Evolutionary conservation across 1,139 yeast genomes (phyloP).

Genomic region (Yamadazyma dendronema): DNA sequence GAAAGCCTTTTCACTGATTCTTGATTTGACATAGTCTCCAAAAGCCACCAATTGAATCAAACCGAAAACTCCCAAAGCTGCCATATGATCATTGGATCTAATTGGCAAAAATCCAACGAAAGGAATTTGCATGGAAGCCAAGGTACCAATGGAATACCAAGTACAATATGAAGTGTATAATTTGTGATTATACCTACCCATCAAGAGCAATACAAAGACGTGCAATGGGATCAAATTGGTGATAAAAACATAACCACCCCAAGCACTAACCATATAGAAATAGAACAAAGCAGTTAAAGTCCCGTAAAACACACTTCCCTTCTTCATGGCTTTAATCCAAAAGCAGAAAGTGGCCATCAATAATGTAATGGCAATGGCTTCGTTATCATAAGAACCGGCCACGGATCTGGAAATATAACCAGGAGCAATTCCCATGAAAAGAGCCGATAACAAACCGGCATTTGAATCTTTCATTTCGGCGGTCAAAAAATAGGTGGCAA

Average conservation of each 20-base stretch:
- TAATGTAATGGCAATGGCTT: conserved; percentile 96
- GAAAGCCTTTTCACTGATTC: conserved; percentile 74
- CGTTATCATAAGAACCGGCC: conserved; percentile 98
- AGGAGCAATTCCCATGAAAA: conserved; percentile 96
- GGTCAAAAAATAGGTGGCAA: conserved; percentile 87
- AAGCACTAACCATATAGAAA: conserved; percentile 99
- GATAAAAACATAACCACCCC: conserved; percentile 99
- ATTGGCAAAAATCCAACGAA: conserved; percentile 97
- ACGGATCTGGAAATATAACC: conserved; percentile 98
- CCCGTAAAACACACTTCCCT: conserved; percentile 86
- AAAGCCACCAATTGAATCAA: conserved; percentile 86
- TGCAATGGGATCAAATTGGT: conserved; percentile 97
- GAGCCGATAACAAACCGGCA: conserved; percentile 90
- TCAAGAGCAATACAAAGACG: conserved; percentile 80
- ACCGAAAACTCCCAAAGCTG: conserved; percentile 96
- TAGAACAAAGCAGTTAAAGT: conserved; percentile 83
- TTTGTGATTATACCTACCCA: conserved; percentile 90
- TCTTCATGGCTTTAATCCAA: conserved; percentile 92
- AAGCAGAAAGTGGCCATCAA: conserved; percentile 93
- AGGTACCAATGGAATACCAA: conserved; percentile 95
- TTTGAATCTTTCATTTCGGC: conserved; percentile 86
- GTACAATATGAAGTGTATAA: conserved; percentile 91
- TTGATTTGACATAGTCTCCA: conserved; percentile 76
- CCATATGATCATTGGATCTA: conserved; percentile 97
- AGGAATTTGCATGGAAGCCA: conserved; percentile 98